Evolutionary conservation across 495 filamentous ascomycete genomes (phyloP).

Genomic region (Lineolata rhizophorae): DNA sequence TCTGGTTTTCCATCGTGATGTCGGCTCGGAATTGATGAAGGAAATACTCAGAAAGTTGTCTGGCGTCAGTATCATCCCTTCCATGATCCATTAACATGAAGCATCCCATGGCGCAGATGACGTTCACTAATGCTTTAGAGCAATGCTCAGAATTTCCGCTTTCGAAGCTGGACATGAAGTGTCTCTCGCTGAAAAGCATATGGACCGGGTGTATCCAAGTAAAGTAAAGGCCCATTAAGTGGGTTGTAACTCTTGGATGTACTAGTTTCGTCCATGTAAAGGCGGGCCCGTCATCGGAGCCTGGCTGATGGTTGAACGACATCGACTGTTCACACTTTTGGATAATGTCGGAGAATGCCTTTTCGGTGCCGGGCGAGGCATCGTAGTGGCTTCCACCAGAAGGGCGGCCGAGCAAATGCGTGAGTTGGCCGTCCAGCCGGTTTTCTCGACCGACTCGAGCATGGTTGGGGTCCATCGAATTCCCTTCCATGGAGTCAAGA

Average conservation of each 20-base stretch:
- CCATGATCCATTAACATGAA: slow-evolving; percentile 13
- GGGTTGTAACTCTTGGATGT: slow-evolving; percentile 13
- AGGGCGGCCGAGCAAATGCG: background rate
- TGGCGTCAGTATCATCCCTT: slow-evolving; percentile 11
- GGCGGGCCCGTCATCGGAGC: slow-evolving; percentile 2
- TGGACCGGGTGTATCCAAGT: slow-evolving; percentile 24
- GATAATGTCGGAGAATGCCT: no score
- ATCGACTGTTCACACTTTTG: no score
- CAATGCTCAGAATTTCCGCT: slow-evolving; percentile 13
- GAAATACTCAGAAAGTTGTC: slow-evolving; percentile 15
- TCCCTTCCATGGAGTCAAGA: slow-evolving; percentile 15
- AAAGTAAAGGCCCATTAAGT: slow-evolving; percentile 23
- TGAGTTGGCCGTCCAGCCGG: background rate
- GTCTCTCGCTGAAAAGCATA: slow-evolving; percentile 20
- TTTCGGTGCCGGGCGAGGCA: background rate
- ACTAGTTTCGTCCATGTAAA: slow-evolving; percentile 17
- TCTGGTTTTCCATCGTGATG: slow-evolving; percentile 8
- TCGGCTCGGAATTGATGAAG: slow-evolving; percentile 1
- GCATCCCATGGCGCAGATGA: slow-evolving; percentile 22
- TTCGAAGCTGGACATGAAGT: slow-evolving; percentile 16
- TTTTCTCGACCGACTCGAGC: slow-evolving; percentile 8
- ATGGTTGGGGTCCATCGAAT: slow-evolving; percentile 16
- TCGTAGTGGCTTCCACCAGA: background rate
- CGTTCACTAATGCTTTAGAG: slow-evolving; percentile 18
- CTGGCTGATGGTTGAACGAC: no score